Evolutionary conservation across 1,139 yeast species (phyloP), one percentile per base, ranked within the genome.

Genomic region (Blastobotrys elegans): DNA sequence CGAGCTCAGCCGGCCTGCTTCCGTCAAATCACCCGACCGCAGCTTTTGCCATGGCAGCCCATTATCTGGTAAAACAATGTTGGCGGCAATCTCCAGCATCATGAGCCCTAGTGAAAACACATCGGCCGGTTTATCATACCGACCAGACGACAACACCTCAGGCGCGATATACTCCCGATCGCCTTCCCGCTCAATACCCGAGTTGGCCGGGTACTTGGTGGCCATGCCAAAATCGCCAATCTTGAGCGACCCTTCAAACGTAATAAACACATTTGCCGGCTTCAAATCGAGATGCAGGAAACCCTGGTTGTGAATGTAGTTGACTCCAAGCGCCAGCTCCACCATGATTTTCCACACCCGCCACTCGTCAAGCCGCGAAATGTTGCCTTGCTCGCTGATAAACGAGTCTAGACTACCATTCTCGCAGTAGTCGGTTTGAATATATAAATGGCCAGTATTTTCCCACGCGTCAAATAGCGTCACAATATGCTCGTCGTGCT

Each of bases 151-250:
- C 49, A 92, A 81, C 33, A 92, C 82, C 65, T 92, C 99, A 1
- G 98, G 98, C 0, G 99, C 98, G 67, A 92, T 92, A 66, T 92
- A 92, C 65, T 92, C 96, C 43, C 98, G 75, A 64, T 94, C 98
- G 30, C 98, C 98, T 67, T 94, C 98, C 55, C 96, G 77, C 65
- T 92, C 98, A 61, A 88, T 66, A 7, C 71, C 73, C 24, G 64
- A 63, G 14, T 71, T 60, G 4, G 63, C 74, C 0, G 76, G 76
- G 45, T 64, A 80, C 61, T 68, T 77, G 61, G 76, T 82, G n/a
- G 85, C 84, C 80, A 80, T 76, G 30, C 85, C 85, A 67, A 86
- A 86, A 67, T 85, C 95, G 10, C 95, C 95, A 61, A 85, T 85
- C 67, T 85, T 86, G 57, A 85, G 75, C 31, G 82, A 79, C 17